Base-by-base conservation (phyloP, 805 yeast species). In the Kodamaea nitidulidarum region DNA sequence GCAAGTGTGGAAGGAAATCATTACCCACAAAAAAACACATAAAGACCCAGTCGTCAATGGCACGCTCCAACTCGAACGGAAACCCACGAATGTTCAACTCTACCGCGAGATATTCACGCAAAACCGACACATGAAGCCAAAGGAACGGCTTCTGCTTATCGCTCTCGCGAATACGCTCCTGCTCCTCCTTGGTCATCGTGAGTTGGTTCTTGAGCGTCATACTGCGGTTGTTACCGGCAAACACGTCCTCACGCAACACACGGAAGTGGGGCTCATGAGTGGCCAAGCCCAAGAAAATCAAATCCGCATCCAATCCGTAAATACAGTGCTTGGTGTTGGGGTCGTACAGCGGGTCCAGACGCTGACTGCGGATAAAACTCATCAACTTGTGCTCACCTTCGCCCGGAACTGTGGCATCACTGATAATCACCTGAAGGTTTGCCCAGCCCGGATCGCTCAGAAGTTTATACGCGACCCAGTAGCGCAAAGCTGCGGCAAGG, bases 381-480 rank as follows among this genome's bases (percentile, higher is more conserved):
- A 93, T 93, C 51, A 93, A 82, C 61, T 93, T 93, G 67, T 93
- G 99, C 62, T 93, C 99, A 58, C 99, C 99, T 72, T 93, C 99
- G 46, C 99, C 99, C 1, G 99, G 98, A 10, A 91, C 98, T 0
- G 95, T 81, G 21, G 96, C 95, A 58, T 91, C 99, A 54, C 95
- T 84, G 33, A 93, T 82, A 16, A 93, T 84, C 4, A 93, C 88
- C 61, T 93, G 93, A 35, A 91, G 65, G 43, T 82, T 74, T 32
- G 81, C 81, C 98, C 98, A 93, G 24, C 95, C 96, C 2, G 96
- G 95, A 55, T 93, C 98, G 7, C 75, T 75, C 26, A 88, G 74
- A 26, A 93, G 68, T 58, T 93, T 93, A 60, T 84, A 87, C 3
- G 95, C 87, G 6, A 86, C 87, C 95, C 97, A 93, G 60, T 88